A percentile compares a stretch with the other conserved stretches of the same genome.
These are phyloP conservation scores for Piper betle DNA, from an alignment of 164 flowering plant species.

Conservation along the genomic window DNA sequence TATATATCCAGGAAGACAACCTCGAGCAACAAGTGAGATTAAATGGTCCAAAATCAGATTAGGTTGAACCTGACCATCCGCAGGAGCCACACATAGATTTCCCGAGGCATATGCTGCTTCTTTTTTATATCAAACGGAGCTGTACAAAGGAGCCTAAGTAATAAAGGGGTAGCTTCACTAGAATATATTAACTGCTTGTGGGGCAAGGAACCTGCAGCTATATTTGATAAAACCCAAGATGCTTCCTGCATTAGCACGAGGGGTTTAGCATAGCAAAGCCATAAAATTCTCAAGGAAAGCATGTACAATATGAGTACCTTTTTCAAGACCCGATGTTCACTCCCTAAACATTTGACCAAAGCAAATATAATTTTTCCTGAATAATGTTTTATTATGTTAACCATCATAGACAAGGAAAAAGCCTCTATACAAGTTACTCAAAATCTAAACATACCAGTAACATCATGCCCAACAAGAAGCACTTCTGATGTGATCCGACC, in stretches of 20 bases:
- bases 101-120: constrained; percentile 91
- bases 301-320: constrained; percentile 35
- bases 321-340: constrained; percentile 89
- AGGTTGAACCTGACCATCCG: constrained; percentile 48
- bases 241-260: constrained; percentile 53
- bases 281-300: neutral
- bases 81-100: constrained; percentile 77
- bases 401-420: too few species aligned
- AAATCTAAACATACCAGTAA: constrained; percentile 43
- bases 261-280: neutral
- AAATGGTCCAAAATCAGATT: constrained; percentile 64
- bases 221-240: constrained; percentile 92
- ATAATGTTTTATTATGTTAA: neutral
- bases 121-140: constrained; percentile 88
- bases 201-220: constrained; percentile 84
- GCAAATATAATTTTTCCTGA: constrained; percentile 51
- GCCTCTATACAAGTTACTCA: neutral
- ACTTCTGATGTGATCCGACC: constrained; percentile 27
- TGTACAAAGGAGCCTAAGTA: constrained; percentile 55
- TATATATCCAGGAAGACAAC: constrained; percentile 79
- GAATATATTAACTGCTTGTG: constrained; percentile 62
- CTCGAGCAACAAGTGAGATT: constrained; percentile 58
- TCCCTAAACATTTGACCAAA: constrained; percentile 61
- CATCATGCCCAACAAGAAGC: constrained; percentile 54
- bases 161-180: constrained; percentile 51